Conservation (phyloP, 441 rosid genomes). For the Hura crepitans region DNA sequence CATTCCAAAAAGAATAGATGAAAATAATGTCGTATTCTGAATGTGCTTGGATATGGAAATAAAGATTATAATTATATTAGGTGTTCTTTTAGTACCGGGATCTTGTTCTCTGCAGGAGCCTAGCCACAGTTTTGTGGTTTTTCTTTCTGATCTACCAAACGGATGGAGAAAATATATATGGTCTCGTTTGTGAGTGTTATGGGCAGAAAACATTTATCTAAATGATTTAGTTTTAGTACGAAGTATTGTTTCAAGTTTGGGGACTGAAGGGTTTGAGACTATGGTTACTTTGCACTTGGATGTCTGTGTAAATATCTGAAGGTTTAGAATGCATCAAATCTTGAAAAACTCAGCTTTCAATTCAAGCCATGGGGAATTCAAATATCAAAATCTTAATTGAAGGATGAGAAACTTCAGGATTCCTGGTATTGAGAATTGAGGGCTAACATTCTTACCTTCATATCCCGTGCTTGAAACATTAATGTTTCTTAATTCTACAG, state of each 20-base stretch:
- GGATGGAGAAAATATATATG: neutral
- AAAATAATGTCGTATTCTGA: conserved; percentile 10
- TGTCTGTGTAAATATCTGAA: neutral
- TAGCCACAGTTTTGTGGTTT: conserved; percentile 10
- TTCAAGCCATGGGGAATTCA: neutral
- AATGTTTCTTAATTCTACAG: conserved; percentile 17
- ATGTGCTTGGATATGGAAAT: conserved; percentile 12
- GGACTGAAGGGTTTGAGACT: neutral
- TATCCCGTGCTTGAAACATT: neutral
- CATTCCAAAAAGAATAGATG: neutral
- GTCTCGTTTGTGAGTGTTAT: conserved; percentile 8
- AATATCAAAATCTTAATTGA: neutral
- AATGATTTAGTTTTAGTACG: conserved; percentile 6
- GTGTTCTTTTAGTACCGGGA: neutral
- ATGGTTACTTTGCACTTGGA: neutral
- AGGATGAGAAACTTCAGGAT: neutral
- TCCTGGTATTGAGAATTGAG: neutral
- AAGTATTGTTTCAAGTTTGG: neutral
- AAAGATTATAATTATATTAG: conserved; percentile 8
- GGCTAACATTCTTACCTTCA: conserved; percentile 1
- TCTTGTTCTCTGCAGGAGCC: conserved; percentile 14
- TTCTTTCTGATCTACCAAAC: conserved; percentile 1
- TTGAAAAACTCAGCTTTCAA: neutral
- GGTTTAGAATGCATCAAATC: conserved; percentile 8
- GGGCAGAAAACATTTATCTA: neutral